These are phyloP conservation scores for Hagleromyces aurorensis DNA, from an alignment of 805 yeast genomes.

Conservation along the genomic window DNA sequence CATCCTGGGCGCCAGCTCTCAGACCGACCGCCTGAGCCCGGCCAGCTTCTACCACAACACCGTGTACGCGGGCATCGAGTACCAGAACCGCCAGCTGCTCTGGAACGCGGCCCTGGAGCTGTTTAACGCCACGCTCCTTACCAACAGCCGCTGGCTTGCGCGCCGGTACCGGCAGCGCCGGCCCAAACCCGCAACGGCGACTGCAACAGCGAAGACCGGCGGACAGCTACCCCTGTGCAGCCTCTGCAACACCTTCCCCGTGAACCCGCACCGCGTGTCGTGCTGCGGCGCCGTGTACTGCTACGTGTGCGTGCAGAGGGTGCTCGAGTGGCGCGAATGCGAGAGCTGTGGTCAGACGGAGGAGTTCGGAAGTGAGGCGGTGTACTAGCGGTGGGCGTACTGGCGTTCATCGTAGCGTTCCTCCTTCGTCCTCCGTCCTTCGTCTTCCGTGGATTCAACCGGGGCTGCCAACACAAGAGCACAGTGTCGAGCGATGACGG, in stretches of 20 bases:
- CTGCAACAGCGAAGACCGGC: too few species aligned
- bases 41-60: constrained; percentile 13
- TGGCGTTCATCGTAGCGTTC: too few species aligned
- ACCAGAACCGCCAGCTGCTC: constrained; percentile 25
- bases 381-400: too few species aligned
- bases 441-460: too few species aligned
- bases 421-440: too few species aligned
- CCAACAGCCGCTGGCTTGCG: constrained; percentile 9
- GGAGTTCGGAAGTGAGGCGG: constrained; percentile 2
- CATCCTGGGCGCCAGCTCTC: constrained; percentile 9
- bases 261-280: constrained; percentile 14
- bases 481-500: too few species aligned
- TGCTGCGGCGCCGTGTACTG: constrained; percentile 19
- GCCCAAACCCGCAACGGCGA: too few species aligned
- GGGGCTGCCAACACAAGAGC: too few species aligned
- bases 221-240: background rate
- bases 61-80: constrained; percentile 17
- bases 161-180: too few species aligned
- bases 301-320: constrained; percentile 16
- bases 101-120: constrained; percentile 27
- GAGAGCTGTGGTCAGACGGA: constrained; percentile 6
- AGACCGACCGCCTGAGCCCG: constrained; percentile 2
- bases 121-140: constrained; percentile 16
- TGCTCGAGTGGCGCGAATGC: constrained; percentile 13
- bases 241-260: constrained; percentile 7